Base-by-base conservation (phyloP, 1,284 basidiomycete species). In the Sanghuangporus sanghuang region DNA sequence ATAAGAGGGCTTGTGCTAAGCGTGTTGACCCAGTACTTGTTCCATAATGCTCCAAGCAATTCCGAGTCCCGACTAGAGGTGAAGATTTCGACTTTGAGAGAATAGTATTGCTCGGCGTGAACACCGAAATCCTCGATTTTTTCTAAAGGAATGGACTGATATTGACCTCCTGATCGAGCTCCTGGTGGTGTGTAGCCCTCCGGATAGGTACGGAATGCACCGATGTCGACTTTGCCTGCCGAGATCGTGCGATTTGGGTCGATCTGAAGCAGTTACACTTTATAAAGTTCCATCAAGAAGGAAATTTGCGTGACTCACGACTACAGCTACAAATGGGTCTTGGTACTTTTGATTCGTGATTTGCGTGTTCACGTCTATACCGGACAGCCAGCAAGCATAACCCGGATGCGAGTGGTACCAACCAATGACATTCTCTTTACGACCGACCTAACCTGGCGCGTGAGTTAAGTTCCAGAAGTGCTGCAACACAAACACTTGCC, bases 361-460 rank as follows among this genome's bases (percentile, higher is more conserved):
- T 74, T 99, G 96, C 0, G 96, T 99, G 74, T 90, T 91, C 61
- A 98, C 95, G 70, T 98, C 95, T 76, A 98, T 97, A 36, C 95
- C 95, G 8, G 94, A 96, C 11, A 98, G 79, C 95, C 95, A 98
- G 76, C 95, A 98, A 35, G 95, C 95, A 72, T 98, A 98, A 12
- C 95, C 95, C 2, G 96, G 95, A 77, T 98, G 95, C 53, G 95
- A 97, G 74, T 99, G 96, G 74, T 99, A 99, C 96, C 96, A 99
- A n/a, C 96, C 96, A 64, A 98, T 90, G 4, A 90, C 88, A 70
- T 97, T 88, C 73, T 98, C 96, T 18, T 87, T 75, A 66, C 95
- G 83, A 12, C 87, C 89, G 12, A 90, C 91, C 90, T 95, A 68
- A 9, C 38, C 11, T 39, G 23, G 52, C 35, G 50, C 12, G n/a